These are phyloP conservation scores for Albatrellus sp. DNA, from an alignment of 1,284 basidiomycete species.

Conservation along the genomic window DNA sequence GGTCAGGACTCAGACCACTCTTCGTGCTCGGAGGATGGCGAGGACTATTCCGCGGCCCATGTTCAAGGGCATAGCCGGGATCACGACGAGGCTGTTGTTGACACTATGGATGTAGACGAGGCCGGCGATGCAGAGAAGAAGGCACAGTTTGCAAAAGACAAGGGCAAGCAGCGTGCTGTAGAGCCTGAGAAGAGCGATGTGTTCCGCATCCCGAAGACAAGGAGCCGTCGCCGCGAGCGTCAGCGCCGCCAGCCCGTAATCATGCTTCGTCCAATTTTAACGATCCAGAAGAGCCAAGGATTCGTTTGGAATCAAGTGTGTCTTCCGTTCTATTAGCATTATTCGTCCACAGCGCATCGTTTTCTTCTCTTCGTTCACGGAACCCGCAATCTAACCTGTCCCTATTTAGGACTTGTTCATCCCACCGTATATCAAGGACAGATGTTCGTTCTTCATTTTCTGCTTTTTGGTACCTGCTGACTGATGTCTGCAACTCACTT, in stretches of 20 bases:
- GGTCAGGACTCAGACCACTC: constrained; percentile 32
- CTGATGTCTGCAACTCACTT: neutral
- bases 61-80: constrained; percentile 13
- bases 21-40: constrained; percentile 63
- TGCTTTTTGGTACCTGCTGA: neutral
- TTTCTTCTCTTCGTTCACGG: neutral
- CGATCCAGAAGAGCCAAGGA: constrained; percentile 74
- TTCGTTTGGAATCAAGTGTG: constrained; percentile 79
- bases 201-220: constrained; percentile 3
- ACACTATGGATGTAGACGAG: constrained; percentile 46
- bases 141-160: constrained; percentile 40
- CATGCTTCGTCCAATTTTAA: constrained; percentile 65
- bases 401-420: constrained; percentile 60
- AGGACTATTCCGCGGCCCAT: constrained; percentile 34
- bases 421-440: constrained; percentile 75
- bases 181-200: constrained; percentile 39
- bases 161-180: constrained; percentile 68
- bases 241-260: constrained; percentile 42
- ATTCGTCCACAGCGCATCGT: neutral
- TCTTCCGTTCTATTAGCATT: constrained; percentile 8
- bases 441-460: constrained; percentile 45
- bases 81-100: constrained; percentile 27
- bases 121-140: constrained; percentile 30
- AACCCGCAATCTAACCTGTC: neutral
- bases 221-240: constrained; percentile 25